Conservation (phyloP, 495 filamentous ascomycete species). For the Neurospora hispaniola region DNA sequence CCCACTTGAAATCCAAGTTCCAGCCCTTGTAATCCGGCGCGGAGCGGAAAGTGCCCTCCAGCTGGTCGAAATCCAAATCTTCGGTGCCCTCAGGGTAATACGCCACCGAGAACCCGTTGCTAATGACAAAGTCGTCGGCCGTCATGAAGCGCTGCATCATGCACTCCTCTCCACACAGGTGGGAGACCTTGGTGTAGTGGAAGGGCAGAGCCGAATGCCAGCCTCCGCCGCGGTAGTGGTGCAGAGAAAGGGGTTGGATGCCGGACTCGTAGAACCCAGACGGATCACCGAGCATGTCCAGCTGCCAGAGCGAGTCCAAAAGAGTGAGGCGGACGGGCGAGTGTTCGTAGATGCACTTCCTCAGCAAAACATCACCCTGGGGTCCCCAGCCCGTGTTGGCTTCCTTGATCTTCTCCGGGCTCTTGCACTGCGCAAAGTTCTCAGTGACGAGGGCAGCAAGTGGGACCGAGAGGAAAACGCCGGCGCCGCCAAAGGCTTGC, state of each 20-base stretch:
- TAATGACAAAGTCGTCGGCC: constrained; percentile 50
- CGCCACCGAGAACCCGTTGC: constrained; percentile 55
- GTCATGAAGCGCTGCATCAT: constrained; percentile 58
- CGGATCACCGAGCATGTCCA: constrained; percentile 55
- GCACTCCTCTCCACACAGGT: constrained; percentile 53
- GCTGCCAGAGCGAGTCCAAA: constrained; percentile 53
- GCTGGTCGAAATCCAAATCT: constrained; percentile 46
- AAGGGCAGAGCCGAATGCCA: constrained; percentile 44
- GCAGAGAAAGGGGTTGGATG: constrained; percentile 50
- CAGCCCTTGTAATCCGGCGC: constrained; percentile 43
- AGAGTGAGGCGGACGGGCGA: constrained; percentile 49
- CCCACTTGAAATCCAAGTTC: constrained; percentile 42
- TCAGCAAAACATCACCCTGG: constrained; percentile 55
- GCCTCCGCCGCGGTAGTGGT: constrained; percentile 52
- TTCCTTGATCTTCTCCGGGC: constrained; percentile 37
- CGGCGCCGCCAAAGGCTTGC: constrained; percentile 63
- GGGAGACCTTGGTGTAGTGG: constrained; percentile 54
- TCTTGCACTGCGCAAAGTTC: constrained; percentile 45
- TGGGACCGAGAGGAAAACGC: constrained; percentile 58
- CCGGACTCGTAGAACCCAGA: constrained; percentile 61
- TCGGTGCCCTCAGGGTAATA: constrained; percentile 48
- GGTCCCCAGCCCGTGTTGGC: constrained; percentile 44
- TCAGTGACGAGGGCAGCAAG: constrained; percentile 49
- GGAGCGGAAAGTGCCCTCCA: constrained; percentile 53
- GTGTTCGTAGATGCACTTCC: constrained; percentile 57